Evolutionary conservation across 805 yeast species (phyloP).

Genomic region (Saccharomyces mikatae): DNA sequence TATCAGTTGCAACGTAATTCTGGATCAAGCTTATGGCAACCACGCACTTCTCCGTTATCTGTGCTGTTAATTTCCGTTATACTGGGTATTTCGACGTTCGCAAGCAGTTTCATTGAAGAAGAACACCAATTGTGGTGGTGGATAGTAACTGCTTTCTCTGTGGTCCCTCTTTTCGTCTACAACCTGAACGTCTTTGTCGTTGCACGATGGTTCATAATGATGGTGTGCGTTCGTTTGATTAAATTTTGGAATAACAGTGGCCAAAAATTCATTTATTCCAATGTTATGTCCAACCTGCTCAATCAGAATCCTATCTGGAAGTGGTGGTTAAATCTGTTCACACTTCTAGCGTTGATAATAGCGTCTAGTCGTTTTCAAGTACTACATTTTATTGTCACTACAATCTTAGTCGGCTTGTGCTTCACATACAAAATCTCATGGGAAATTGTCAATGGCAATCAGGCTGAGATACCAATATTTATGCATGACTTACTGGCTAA

Average conservation of each 20-base stretch:
- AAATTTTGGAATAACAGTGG: constrained; percentile 89
- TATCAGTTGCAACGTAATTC: constrained; percentile 1
- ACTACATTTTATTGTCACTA: background rate
- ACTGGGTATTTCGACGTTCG: constrained; percentile 57
- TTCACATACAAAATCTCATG: constrained; percentile 49
- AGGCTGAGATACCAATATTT: background rate
- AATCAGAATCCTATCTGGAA: constrained; percentile 27
- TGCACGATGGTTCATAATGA: constrained; percentile 9
- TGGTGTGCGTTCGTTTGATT: constrained; percentile 44
- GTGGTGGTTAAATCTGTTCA: constrained; percentile 42
- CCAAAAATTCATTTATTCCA: constrained; percentile 58
- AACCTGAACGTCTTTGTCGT: constrained; percentile 3
- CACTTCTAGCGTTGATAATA: constrained; percentile 23
- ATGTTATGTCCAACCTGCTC: constrained; percentile 42
- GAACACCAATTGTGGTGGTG: constrained; percentile 97
- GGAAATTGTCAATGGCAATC: constrained; percentile 46
- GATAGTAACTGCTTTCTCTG: constrained; percentile 36
- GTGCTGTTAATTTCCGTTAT: constrained; percentile 26
- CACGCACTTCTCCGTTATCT: constrained; percentile 6
- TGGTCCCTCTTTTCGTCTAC: constrained; percentile 4
- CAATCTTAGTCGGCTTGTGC: constrained; percentile 37
- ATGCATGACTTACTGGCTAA: background rate
- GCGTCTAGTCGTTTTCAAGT: background rate
- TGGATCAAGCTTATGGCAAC: constrained; percentile 6
- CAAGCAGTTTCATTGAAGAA: constrained; percentile 87